Evolutionary conservation across 2,329 filamentous ascomycete genomes (phyloP).

Genomic region (Aspergillus persii): DNA sequence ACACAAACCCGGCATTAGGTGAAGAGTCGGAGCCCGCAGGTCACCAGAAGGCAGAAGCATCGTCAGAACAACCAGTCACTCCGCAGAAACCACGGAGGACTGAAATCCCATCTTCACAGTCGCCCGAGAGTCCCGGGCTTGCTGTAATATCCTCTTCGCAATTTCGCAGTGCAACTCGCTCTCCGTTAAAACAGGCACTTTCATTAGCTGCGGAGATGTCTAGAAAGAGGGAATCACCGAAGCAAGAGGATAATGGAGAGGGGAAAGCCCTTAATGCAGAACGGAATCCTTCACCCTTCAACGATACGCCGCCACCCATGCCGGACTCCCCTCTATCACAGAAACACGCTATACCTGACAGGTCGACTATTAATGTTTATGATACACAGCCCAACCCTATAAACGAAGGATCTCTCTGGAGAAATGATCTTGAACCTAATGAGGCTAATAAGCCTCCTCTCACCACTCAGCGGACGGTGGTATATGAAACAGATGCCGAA

Average conservation of each 20-base stretch:
- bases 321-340: neutral
- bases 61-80: conserved; percentile 24
- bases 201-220: neutral
- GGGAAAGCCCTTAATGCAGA: conserved; percentile 5
- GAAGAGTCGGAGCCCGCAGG: neutral
- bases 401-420: neutral
- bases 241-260: neutral
- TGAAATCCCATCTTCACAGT: conserved; percentile 44
- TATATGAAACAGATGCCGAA: conserved; percentile 45
- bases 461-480: conserved; percentile 30
- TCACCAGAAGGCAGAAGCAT: neutral
- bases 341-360: neutral
- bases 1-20: conserved; percentile 8
- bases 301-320: neutral
- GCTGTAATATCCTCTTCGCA: conserved; percentile 37
- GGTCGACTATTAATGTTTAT: neutral
- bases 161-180: conserved; percentile 27
- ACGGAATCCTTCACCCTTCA: neutral
- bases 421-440: neutral
- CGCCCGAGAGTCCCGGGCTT: conserved; percentile 41
- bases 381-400: conserved; percentile 3
- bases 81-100: conserved; percentile 31
- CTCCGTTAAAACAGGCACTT: conserved; percentile 22
- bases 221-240: conserved; percentile 23
- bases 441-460: conserved; percentile 1